phyloP scores from a whole-genome alignment of 2,329 filamentous ascomycete species.

The Fusarium armeniacum region DNA sequence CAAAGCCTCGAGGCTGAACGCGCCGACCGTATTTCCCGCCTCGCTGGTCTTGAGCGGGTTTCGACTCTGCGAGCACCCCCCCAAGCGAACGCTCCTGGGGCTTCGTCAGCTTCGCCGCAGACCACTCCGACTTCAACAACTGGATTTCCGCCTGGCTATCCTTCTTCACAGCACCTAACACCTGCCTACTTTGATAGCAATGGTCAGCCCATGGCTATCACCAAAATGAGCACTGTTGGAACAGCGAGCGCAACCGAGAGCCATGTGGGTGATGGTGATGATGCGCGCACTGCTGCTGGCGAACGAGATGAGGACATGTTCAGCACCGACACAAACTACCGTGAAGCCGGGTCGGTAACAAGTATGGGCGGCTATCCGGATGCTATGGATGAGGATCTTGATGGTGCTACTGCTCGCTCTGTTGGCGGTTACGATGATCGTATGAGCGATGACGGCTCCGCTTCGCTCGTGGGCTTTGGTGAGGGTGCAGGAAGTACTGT shows the following conservation, averaged over 20 bases:
- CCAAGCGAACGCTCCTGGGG: slow-evolving; percentile 50
- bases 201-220: slow-evolving; percentile 76
- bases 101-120: slow-evolving; percentile 62
- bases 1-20: slow-evolving; percentile 90
- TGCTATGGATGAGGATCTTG: slow-evolving; percentile 68
- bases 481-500: slow-evolving; percentile 91
- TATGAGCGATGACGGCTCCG: slow-evolving; percentile 87
- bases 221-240: slow-evolving; percentile 90
- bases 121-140: slow-evolving; percentile 65
- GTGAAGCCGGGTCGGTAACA: slow-evolving; percentile 71
- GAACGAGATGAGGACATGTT: slow-evolving; percentile 76
- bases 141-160: slow-evolving; percentile 59
- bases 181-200: slow-evolving; percentile 86
- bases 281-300: slow-evolving; percentile 66
- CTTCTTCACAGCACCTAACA: slow-evolving; percentile 59
- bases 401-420: slow-evolving; percentile 62
- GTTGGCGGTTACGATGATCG: slow-evolving; percentile 73
- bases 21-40: slow-evolving; percentile 93
- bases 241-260: slow-evolving; percentile 90
- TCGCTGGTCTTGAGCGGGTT: slow-evolving; percentile 91
- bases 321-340: slow-evolving; percentile 75
- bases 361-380: slow-evolving; percentile 62
- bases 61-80: slow-evolving; percentile 76
- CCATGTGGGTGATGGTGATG: slow-evolving; percentile 69
- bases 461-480: slow-evolving; percentile 90